Evolutionary conservation across 2,329 filamentous ascomycete species (phyloP), one percentile per base, ranked within the genome.

Genomic region (Curvularia lunata): DNA sequence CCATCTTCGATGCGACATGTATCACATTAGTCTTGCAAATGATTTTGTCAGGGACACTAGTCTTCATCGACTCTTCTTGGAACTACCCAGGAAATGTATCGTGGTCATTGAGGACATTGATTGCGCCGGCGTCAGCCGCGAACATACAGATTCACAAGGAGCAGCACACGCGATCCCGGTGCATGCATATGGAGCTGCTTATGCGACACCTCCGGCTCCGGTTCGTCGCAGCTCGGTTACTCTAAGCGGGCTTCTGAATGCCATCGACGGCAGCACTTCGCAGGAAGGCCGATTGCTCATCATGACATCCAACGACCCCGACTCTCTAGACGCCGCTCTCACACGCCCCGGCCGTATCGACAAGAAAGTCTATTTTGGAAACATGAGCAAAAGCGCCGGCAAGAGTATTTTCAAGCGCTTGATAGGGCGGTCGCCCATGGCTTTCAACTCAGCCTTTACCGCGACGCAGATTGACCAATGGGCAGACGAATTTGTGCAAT

Each of bases 301-400:
- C 76, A 91, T 93, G 88, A 93, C 91, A 0, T 92, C 89, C 25
- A 94, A 94, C 75, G 84, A 87, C 56, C 88, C 89, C 2, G 87
- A 93, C 63, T 81, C 85, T 9, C 83, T 94, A 0, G 90, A 93
- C 69, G 83, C 87, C 37, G 90, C 89, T 0, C 83, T 95, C 4
- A 87, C 91, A 42, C 83, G 90, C 0, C 89, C 90, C 0, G 90
- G 90, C 1, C 82, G 89, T 2, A 86, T 92, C 6, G 88, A 91
- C 67, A 85, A 68, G 72, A 97, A 97, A 85, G 96, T 98, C 69
- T 94, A 98, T 37, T 71, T 75, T 40, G 66, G 73, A 13, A 66
- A 68, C 28, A 68, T 73, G 61, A 66, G 21, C 28, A 56, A 60
- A 10, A 48, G 54, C 8, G 62, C 68, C 2, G 64, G 65, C 3